Evolutionary conservation across 306 rosid genomes (phyloP), one percentile per base, ranked within the genome.

Genomic region (Senna tora): DNA sequence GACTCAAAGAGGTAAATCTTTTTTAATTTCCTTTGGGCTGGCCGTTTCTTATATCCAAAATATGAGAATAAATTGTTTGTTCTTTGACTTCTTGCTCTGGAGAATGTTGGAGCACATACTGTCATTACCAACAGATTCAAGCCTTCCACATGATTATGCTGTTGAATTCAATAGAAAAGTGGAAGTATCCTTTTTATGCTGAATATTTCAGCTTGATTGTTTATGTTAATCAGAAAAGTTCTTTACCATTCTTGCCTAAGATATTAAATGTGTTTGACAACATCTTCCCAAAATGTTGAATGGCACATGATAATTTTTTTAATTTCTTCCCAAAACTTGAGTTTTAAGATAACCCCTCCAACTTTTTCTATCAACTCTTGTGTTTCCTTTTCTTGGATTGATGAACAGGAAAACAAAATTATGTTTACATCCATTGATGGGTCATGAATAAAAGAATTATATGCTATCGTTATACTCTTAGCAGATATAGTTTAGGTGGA

Each of bases 41-140:
- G 43, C 42, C 32, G 7, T 19, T 32, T 1, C 21, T 58, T 51
- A 43, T 52, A 57, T 42, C 76, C 78, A 56, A 59, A 72, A 60
- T 55, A 65, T 73, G 59, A 61, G 47, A 65, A 30, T 49, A 69
- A 58, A 30, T 32, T 16, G 57, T 64, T 50, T 75, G 46, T 75
- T 75, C 50, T 67, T 72, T 80, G 21, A 71, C 42, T 63, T 85
- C 45, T 75, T 49, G 52, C 66, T 21, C 53, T 81, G 82, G 72
- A 94, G 98, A 73, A 84, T 94, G 79, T 69, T 91, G 85, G 87
- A 81, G 87, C 81, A 86, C 76, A 75, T 89, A 76, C 84, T 94
- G 52, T 77, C 77, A 55, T 82, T 94, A 79, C 97, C 97, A 53
- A 43, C 63, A 5, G 96, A 89, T 65, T 85, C 85, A 50, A 71